Evolutionary conservation across 805 yeast genomes (phyloP), one percentile per base, ranked within the genome.

Genomic region (Yamadazyma takamatsuzukensis): DNA sequence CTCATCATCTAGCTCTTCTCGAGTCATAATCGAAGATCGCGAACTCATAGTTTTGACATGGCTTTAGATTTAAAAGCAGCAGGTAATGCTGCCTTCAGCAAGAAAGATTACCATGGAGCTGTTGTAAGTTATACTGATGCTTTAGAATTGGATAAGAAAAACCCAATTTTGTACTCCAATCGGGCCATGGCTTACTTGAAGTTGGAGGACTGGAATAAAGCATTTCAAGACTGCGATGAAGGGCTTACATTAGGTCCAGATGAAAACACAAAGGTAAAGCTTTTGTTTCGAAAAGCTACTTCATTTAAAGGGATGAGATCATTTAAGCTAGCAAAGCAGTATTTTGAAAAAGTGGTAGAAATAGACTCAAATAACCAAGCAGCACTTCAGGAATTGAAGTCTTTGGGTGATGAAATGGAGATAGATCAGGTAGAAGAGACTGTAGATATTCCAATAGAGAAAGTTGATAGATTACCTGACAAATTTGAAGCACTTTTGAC

Each of bases 1-100:
- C 50, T 90, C 98, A 34, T 86, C 93, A 14, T 51, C 51, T 5
- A 83, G 59, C 21, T 79, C 83, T 39, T 73, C 73, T 1, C 62
- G 53, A 6, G 54, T 45, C 58, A 50, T 51, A 15, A 8, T 17
- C 13, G 6, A 13, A 15, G 5, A 29, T 29, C 32, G 25, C 32
- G 26, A 21, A 21, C 21, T 7, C 27, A 13, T 11, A 12, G 10
- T n/a, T 8, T 22, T 14, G 11, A n/a, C 21, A 27, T 27, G 28
- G 17, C n/a, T 22, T 19, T 13, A 21, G 15, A 31, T 15, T 51
- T 68, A 32, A 72, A 64, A 32, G 44, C 47, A 3, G 46, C 49
- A 25, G 90, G 89, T 0, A 81, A 81, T 41, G 51, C 54, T 15
- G 75, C 74, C 0, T 82, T 76, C 53, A 46, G 61, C 5, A 38